Base-by-base conservation (phyloP, 805 yeast species). In the Zygoascus bituminiphila region DNA sequence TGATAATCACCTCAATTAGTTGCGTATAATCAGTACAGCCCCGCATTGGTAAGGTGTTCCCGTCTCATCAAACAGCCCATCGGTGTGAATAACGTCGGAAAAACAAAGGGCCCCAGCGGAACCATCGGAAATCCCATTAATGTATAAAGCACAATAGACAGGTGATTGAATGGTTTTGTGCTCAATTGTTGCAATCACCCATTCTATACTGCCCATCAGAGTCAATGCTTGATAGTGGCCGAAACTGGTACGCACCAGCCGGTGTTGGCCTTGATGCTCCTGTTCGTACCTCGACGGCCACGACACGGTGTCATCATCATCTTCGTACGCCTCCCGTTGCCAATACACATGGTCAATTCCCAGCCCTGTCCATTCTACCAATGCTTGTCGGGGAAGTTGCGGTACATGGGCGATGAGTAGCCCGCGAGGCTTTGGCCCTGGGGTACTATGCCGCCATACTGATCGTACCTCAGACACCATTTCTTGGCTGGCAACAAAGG, bases 401-500 rank as follows among this genome's bases (percentile, higher is more conserved):
- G 47, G 47, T 0, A 62, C 59, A 21, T 52, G 54, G 8, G 47
- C 62, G 0, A 54, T 47, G 2, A 62, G 24, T 17, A 63, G 41
- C 29, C 19, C 24, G 15, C 5, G 10, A 12, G 33, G 33, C 33
- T 29, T 29, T n/a, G 20, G 25, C 10, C n/a, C 8, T 8, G 20
- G 21, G 5, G 19, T 15, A 14, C 29, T 19, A 8, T 10, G 22
- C 22, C 59, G 83, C 88, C 83, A 0, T 71, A 63, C 19, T 63
- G 53, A 2, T 61, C 49, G 0, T 71, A 76, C 3, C 59, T 40
- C 0, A 59, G 49, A 0, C 72, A 66, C 45, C 65, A 54, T 0
- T 46, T 40, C 48, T n/a, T 47, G 21, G 35, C 66, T 60, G 1
- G 79, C 74, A 3, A 81, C 66, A 53, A 75, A 85, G 50, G 88